phyloP scores from a whole-genome alignment of 2,329 filamentous ascomycete species.

The Emmonsiellopsis sp. region DNA sequence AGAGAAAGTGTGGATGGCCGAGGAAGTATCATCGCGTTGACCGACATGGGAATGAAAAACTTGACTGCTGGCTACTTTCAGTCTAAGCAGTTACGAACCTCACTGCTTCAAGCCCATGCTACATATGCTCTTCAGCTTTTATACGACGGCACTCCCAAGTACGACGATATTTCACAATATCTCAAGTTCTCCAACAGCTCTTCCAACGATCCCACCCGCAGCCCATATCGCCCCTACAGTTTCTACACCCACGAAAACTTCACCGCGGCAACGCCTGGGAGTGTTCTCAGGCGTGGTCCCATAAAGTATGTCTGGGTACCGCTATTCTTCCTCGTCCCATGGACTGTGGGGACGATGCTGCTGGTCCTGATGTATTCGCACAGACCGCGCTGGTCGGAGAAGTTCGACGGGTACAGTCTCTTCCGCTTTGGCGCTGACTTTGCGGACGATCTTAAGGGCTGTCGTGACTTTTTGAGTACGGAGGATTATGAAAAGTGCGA shows the following conservation, averaged over 20 bases:
- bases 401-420: conserved; percentile 1
- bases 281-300: not conserved
- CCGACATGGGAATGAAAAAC: not conserved
- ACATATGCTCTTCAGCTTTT: not conserved
- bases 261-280: not conserved
- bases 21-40: not conserved
- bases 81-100: not conserved
- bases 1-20: not conserved
- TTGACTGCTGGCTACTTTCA: not conserved
- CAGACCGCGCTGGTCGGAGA: not conserved
- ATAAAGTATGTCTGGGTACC: not conserved
- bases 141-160: not conserved
- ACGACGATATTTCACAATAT: not conserved
- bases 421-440: not conserved
- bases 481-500: conserved; percentile 1
- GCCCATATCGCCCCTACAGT: not conserved
- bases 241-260: not conserved
- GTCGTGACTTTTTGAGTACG: not conserved
- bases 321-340: not conserved
- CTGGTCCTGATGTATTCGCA: not conserved
- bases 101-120: not conserved
- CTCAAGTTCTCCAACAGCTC: not conserved
- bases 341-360: not conserved
- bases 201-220: not conserved
- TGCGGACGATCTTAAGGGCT: not conserved